Percentiles rank a stretch among this genome's conserved stretches.
Conservation (phyloP, 2,329 filamentous ascomycete genomes). For the Ophiostoma tasmaniense region DNA sequence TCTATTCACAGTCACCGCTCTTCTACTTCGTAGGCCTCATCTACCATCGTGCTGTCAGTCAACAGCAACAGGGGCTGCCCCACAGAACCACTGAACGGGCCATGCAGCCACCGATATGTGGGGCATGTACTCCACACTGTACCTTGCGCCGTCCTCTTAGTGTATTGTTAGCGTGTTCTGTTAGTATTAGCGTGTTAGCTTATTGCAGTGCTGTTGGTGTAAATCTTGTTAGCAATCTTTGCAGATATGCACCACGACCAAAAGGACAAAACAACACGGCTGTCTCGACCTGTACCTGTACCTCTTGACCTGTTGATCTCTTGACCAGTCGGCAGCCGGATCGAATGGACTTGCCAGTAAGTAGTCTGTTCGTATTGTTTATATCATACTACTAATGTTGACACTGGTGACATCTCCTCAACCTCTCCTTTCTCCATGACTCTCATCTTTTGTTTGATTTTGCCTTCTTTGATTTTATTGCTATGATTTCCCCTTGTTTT, state of each 20-base stretch:
- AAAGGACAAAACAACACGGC: not conserved
- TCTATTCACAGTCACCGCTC: not conserved
- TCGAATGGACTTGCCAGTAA: not conserved
- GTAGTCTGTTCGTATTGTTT: not conserved
- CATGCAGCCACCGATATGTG: not conserved
- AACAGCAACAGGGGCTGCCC: conserved; percentile 11
- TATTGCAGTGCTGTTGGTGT: not conserved
- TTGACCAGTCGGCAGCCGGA: not conserved
- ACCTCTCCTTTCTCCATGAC: not conserved
- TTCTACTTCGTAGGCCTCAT: not conserved
- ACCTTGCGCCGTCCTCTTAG: not conserved
- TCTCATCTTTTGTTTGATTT: not conserved
- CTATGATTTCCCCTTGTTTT: not conserved
- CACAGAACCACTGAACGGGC: conserved; percentile 1
- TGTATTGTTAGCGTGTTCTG: not conserved
- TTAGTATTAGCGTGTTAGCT: not conserved
- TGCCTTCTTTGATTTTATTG: not conserved
- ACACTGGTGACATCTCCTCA: not conserved
- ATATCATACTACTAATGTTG: not conserved
- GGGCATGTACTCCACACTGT: not conserved
- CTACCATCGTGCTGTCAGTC: conserved; percentile 6
- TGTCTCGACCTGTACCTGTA: no score
- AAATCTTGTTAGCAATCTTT: not conserved
- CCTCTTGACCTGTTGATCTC: not conserved
- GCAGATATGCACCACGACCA: not conserved